These are phyloP conservation scores for Pouteria campechiana DNA, from an alignment of 179 eudicot species.

Conservation along the genomic window DNA sequence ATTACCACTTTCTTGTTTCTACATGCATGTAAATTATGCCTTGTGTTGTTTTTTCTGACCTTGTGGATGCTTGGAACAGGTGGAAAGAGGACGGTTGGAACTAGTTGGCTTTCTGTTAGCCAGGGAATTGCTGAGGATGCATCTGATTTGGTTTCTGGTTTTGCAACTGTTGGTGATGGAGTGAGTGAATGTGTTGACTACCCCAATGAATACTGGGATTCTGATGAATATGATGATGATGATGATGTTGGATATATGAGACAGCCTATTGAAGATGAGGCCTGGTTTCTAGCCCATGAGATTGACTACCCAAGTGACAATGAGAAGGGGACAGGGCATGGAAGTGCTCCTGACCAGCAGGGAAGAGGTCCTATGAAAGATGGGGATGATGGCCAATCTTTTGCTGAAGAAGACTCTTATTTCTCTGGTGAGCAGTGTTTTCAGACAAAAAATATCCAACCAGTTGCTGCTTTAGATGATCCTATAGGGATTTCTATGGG, in stretches of 20 bases:
- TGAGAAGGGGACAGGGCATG: constrained; percentile 77
- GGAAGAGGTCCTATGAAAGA: constrained; percentile 63
- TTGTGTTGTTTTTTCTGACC: too few species aligned
- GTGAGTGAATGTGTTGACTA: constrained; percentile 88
- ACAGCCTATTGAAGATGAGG: constrained; percentile 97
- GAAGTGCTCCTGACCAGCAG: constrained; percentile 67
- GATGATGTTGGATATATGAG: constrained; percentile 99
- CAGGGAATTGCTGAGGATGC: constrained; percentile 97
- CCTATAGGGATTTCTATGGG: constrained; percentile 55
- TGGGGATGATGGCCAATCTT: constrained; percentile 91
- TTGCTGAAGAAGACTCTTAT: constrained; percentile 95
- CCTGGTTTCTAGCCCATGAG: constrained; percentile 99
- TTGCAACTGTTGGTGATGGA: constrained; percentile 97
- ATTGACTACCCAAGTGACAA: constrained; percentile 99
- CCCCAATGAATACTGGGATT: constrained; percentile 96
- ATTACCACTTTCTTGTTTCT: too few species aligned
- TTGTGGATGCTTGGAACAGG: too few species aligned
- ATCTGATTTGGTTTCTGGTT: constrained; percentile 87
- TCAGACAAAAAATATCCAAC: constrained; percentile 54
- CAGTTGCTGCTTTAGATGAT: constrained; percentile 51
- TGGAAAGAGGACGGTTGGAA: constrained; percentile 67
- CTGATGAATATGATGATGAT: constrained; percentile 97
- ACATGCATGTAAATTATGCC: too few species aligned
- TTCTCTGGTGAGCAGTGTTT: constrained; percentile 72
- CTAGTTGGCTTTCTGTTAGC: constrained; percentile 95